A percentile compares a stretch with the other conserved stretches of the same genome.
These are phyloP conservation scores for Corchorus capsularis DNA, from an alignment of 345 rosid genomes.

Conservation along the genomic window DNA sequence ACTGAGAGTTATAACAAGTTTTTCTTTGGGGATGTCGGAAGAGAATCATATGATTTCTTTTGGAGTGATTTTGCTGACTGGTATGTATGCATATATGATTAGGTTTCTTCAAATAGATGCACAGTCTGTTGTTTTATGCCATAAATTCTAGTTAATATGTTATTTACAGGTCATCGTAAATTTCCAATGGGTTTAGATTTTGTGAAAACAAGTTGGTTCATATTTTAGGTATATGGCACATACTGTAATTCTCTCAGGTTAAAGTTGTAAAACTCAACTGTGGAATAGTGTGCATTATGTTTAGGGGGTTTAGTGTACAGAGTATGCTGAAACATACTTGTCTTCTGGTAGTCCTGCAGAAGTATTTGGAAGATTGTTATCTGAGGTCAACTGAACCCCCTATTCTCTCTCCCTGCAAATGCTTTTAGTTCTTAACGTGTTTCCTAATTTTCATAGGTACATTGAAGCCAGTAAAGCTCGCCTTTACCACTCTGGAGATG, in stretches of 20 bases:
- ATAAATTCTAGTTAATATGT: background rate
- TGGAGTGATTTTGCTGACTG: constrained; percentile 99
- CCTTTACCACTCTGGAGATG: constrained; percentile 59
- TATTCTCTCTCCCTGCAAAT: background rate
- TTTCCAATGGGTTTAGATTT: background rate
- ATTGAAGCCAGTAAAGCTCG: constrained; percentile 98
- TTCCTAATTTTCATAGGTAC: constrained; percentile 54
- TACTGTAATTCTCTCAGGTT: background rate
- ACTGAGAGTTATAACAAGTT: constrained; percentile 84
- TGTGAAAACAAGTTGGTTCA: background rate
- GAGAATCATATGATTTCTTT: constrained; percentile 93
- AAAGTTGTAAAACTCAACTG: background rate
- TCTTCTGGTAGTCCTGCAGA: background rate
- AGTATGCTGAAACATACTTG: constrained; percentile 2
- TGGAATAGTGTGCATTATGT: background rate
- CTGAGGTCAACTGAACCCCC: background rate
- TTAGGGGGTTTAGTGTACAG: background rate
- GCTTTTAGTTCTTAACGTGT: constrained; percentile 23
- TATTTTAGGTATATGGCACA: background rate
- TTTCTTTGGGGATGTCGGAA: constrained; percentile 91
- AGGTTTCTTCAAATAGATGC: background rate
- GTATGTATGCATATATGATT: constrained; percentile 39
- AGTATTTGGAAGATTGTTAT: background rate
- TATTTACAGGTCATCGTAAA: background rate
- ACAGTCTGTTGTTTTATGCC: background rate